Conservation (phyloP, 371 early-diverging fungal genomes). For the Cokeromyces recurvatus region DNA sequence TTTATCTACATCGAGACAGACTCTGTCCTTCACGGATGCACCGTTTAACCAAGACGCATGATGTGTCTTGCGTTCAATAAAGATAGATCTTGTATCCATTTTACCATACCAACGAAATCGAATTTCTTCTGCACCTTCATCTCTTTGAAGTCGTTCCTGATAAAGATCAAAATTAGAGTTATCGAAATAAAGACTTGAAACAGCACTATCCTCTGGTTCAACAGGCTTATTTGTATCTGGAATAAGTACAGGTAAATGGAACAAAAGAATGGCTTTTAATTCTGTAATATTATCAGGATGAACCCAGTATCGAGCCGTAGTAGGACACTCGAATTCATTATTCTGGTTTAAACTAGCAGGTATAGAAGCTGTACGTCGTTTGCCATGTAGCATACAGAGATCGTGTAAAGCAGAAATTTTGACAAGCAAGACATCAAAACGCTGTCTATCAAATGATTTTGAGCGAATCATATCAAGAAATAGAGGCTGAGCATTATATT, state of each 20-base stretch:
- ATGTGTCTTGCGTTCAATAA: conserved; percentile 98
- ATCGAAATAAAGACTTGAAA: conserved; percentile 96
- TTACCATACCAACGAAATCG: conserved; percentile 91
- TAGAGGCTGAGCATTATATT: conserved; percentile 16
- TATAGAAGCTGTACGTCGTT: conserved; percentile 42
- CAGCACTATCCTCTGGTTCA: conserved; percentile 92
- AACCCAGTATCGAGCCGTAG: conserved; percentile 97
- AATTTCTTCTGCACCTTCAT: conserved; percentile 90
- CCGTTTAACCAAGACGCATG: conserved; percentile 94
- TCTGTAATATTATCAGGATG: conserved; percentile 97
- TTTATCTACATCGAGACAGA: conserved; percentile 86
- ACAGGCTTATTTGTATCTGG: conserved; percentile 77
- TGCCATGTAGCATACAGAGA: conserved; percentile 73
- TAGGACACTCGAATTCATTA: conserved; percentile 73
- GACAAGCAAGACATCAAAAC: conserved; percentile 83
- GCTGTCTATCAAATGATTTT: conserved; percentile 32
- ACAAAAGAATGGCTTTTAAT: conserved; percentile 87
- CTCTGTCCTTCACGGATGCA: conserved; percentile 95
- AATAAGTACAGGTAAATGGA: conserved; percentile 93
- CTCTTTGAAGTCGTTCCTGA: conserved; percentile 84
- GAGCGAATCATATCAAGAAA: conserved; percentile 27
- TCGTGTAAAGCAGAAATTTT: conserved; percentile 87
- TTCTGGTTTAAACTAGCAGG: conserved; percentile 58
- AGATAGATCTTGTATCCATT: conserved; percentile 55
- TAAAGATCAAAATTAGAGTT: conserved; percentile 91